Evolutionary conservation across 192 early-diverging fungal species (phyloP), one percentile per base, ranked within the genome.

Genomic region (Backusella tuberculispora): DNA sequence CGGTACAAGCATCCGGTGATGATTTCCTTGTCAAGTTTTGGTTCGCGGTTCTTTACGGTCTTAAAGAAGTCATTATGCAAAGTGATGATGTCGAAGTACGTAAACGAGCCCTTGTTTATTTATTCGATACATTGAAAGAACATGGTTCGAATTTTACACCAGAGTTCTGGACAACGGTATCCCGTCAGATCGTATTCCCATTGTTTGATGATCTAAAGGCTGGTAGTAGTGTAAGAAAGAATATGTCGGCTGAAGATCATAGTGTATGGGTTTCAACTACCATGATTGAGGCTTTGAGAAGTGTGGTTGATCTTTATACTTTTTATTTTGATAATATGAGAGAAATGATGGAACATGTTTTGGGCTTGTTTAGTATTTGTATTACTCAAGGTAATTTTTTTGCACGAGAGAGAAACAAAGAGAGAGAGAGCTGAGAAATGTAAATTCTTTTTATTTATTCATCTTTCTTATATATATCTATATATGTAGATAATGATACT

Each of bases 261-360:
- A 91, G 89, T 72, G 88, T 96, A 29, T 98, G 96, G 96, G 86
- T 98, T 50, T 96, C 94, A 14, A 97, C 95, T 9, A 97, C 96
- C 14, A 86, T 98, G 84, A 94, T 98, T 79, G 92, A 95, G 84
- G 96, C 96, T 5, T 83, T 98, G 76, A 87, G 95, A 40, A 92
- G 91, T 79, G 87, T 98, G 70, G 88, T 98, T 21, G 93, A 95
- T 60, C 80, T 98, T 67, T 97, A 95, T 71, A 88, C 91, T 0
- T 80, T 83, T 74, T 96, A 94, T 78, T 95, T 79, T 53, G 90
- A 93, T 24, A 86, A 85, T 66, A 82, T 95, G 53, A 80, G 78
- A 34, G 89, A 90, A 63, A 91, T 93, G 85, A 88, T 97, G 80
- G 88, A 88, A 65, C 89, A 90, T 34, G 82, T 98, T 19, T 83